Conservation (phyloP, 2,329 filamentous ascomycete species). For the Colletotrichum sp. region DNA sequence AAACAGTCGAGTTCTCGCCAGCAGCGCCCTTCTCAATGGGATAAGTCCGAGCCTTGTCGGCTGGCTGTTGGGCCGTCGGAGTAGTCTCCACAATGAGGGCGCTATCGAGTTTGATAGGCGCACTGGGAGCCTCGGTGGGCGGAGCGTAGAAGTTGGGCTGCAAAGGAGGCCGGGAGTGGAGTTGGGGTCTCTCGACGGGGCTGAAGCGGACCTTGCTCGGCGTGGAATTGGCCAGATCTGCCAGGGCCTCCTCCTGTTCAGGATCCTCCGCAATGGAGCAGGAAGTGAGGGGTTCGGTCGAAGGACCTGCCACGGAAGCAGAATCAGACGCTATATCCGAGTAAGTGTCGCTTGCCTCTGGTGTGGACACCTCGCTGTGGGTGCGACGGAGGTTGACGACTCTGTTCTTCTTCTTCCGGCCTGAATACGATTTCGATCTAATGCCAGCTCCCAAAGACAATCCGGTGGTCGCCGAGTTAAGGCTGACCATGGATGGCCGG, state of each 20-base stretch:
- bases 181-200: conserved; percentile 30
- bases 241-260: conserved; percentile 47
- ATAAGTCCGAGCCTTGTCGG: conserved; percentile 28
- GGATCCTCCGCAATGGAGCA: conserved; percentile 65
- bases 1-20: conserved; percentile 58
- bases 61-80: conserved; percentile 11
- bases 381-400: conserved; percentile 80
- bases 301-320: conserved; percentile 61
- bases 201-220: conserved; percentile 49
- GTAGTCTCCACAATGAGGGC: conserved; percentile 16
- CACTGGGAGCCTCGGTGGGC: conserved; percentile 13
- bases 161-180: conserved; percentile 34
- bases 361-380: conserved; percentile 57
- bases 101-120: conserved; percentile 14
- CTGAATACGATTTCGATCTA: conserved; percentile 62
- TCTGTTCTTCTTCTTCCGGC: conserved; percentile 81
- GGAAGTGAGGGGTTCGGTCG: conserved; percentile 65
- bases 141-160: conserved; percentile 37
- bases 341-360: conserved; percentile 53
- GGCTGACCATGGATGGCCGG: conserved; percentile 69
- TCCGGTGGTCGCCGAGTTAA: conserved; percentile 65
- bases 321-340: conserved; percentile 54
- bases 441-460: conserved; percentile 67
- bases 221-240: conserved; percentile 20
- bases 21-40: conserved; percentile 33